phyloP scores from a whole-genome alignment of 2,329 filamentous ascomycete species.

The Alternaria rosae region DNA sequence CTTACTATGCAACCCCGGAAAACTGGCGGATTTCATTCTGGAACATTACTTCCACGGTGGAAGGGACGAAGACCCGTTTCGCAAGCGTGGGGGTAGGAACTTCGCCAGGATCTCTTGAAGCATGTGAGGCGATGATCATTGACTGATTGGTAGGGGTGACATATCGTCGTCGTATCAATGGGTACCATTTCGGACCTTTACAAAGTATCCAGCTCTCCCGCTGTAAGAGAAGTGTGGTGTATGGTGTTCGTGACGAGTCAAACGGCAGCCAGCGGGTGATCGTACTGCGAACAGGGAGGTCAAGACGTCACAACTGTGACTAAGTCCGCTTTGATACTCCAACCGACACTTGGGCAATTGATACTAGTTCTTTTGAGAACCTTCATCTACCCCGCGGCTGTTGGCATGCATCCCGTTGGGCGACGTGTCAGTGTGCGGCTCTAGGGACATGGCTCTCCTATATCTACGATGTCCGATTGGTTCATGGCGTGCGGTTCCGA shows the following conservation, averaged over 20 bases:
- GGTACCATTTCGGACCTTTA: neutral
- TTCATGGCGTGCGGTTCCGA: neutral
- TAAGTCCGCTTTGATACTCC: neutral
- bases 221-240: neutral
- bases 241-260: neutral
- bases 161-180: neutral
- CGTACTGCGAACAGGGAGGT: neutral
- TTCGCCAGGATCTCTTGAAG: neutral
- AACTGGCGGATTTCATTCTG: neutral
- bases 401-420: neutral
- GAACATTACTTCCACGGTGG: conserved; percentile 2
- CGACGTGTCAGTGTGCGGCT: neutral
- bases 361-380: neutral
- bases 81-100: neutral
- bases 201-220: neutral
- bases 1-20: neutral
- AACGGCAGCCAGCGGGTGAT: neutral
- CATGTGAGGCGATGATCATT: neutral
- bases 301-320: neutral
- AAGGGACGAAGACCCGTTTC: neutral
- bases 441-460: neutral
- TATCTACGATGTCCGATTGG: neutral
- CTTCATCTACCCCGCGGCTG: neutral
- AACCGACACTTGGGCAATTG: neutral
- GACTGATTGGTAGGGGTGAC: neutral